phyloP scores from a whole-genome alignment of 352 stramenopile genomes.

The Stramenopiles sp. region DNA sequence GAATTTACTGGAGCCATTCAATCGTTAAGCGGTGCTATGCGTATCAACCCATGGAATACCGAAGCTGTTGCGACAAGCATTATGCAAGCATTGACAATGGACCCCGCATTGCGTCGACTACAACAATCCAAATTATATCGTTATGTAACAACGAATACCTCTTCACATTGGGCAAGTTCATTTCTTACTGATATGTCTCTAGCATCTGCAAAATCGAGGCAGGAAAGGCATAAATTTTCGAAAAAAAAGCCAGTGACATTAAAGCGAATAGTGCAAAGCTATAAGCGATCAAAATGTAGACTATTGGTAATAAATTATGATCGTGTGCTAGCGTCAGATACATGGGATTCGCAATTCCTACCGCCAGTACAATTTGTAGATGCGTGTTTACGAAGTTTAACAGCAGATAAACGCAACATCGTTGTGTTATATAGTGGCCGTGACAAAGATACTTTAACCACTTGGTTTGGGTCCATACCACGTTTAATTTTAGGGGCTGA shows the following conservation, averaged over 20 bases:
- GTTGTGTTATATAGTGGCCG: neutral
- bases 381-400: neutral
- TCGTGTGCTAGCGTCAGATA: neutral
- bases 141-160: constrained; percentile 58
- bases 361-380: neutral
- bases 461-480: neutral
- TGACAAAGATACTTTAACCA: neutral
- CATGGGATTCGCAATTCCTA: neutral
- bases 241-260: neutral
- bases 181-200: constrained; percentile 33
- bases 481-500: neutral
- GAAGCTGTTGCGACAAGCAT: constrained; percentile 32
- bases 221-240: neutral
- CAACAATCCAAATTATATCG: constrained; percentile 52
- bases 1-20: constrained; percentile 64
- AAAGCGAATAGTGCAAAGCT: neutral
- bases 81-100: constrained; percentile 41
- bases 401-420: neutral
- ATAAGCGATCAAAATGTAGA: neutral
- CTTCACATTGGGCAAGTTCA: constrained; percentile 51
- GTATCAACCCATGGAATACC: constrained; percentile 53
- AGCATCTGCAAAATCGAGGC: neutral
- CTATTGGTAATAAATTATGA: neutral
- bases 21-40: constrained; percentile 51
- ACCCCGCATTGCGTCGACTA: constrained; percentile 52